Base-by-base conservation (phyloP, 805 yeast genomes). In the Yueomyces sinensis region DNA sequence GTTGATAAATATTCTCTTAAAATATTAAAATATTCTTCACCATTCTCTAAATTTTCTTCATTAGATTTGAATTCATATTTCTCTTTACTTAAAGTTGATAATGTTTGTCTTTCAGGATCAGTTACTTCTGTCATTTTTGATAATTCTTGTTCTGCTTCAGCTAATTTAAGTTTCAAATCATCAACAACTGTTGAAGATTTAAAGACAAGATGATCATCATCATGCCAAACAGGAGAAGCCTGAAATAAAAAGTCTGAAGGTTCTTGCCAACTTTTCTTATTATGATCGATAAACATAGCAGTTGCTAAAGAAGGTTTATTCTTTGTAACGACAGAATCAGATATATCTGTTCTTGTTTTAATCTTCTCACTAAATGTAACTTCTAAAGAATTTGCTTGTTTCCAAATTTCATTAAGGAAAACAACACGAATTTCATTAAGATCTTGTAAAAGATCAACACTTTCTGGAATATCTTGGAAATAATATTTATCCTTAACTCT, bases 191-290 rank as follows among this genome's bases (percentile, higher is more conserved):
- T 68, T 29, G 70, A 75, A 30, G 70, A 68, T 4, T 68, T 63
- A 1, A 74, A 68, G 41, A 78, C 66, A 48, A 82, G 68, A 25
- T 70, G 62, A 43, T 84, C 95, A 56, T 91, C 96, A 50, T 91
- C 98, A 58, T 89, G 97, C 98, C 98, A 91, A 29, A 91, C 78
- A 22, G 86, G 76, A 18, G 94, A 77, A 1, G 97, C 95, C 41
- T 82, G 70, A 49, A 81, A 91, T 43, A 73, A 67, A 50, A 81
- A 83, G 59, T 89, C 97, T 5, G 62, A 63, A 1, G 96, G 97
- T 46, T 86, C 96, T 31, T 65, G 66, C 96, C 95, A 91, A 13
- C 63, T 63, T 15, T 60, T 58, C 18, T 69, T 41, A 54, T 91
- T 91, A 59, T 91, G 99, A 50, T 86, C 86, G 37, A 86, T 75